Evolutionary conservation across 208 protist species (phyloP), one percentile per base, ranked within the genome.

Genomic region (Trypanosoma avium): DNA sequence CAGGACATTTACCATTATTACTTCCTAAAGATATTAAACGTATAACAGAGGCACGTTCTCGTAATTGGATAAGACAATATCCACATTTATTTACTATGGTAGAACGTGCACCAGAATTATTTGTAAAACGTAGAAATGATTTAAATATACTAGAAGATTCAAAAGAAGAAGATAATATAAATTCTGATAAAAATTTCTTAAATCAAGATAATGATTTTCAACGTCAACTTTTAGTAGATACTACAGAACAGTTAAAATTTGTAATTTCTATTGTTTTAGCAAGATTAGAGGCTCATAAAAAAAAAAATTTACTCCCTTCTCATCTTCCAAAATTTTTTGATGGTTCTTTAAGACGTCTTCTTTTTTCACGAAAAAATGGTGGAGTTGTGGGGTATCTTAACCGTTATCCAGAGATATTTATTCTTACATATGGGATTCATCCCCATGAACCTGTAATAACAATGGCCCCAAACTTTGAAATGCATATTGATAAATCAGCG

Each of bases 11-110:
- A 26, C 62, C 69, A 19, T 26, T 60, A 36, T 45, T 75, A 10
- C 54, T 75, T 17, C 54, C 69, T 7, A 61, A 75, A 33, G 47
- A 49, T 43, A 48, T 75, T 15, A 50, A 61, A 9, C 58, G 52
- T 26, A 49, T 49, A 1, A 75, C 69, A 0, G 69, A 75, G 13
- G 69, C 69, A 17, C 60, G 69, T 49, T 55, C n/a, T 38, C 61
- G 54, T n/a, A 17, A 40, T 17, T 75, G 69, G 69, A 3, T 75
- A 15, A 55, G 22, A 35, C 30, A 29, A 22, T 78, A 78, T 47
- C 72, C 72, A 38, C 72, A 78, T 36, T 54, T 78, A 15, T 75
- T 75, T 40, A 60, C 57, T 4, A 35, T 75, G 17, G 69, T 75
- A 35, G 69, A 75, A 35, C 29, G 26, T 24, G 54, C 69, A 17